Conservation (phyloP, 2,329 filamentous ascomycete species). For the Botryotinia globosa region DNA sequence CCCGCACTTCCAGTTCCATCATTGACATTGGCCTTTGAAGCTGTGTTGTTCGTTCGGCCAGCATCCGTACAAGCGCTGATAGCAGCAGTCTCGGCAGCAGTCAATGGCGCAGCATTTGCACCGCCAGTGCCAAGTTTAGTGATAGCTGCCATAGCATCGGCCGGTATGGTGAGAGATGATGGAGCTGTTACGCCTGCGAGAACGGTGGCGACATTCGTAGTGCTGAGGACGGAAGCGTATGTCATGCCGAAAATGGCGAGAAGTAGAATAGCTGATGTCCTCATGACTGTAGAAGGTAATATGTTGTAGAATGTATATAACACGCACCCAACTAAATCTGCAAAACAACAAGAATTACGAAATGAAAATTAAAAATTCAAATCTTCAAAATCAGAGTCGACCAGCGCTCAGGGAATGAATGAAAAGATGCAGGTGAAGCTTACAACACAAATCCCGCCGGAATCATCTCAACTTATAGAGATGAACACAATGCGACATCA, state of each 20-base stretch:
- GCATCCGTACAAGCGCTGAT: conserved; percentile 25
- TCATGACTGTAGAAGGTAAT: conserved; percentile 20
- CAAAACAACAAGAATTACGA: background rate
- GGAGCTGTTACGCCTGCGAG: conserved; percentile 25
- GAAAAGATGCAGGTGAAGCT: background rate
- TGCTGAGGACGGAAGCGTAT: conserved; percentile 27
- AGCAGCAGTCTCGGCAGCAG: conserved; percentile 25
- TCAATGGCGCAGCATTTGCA: conserved; percentile 22
- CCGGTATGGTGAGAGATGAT: conserved; percentile 26
- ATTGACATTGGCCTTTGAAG: conserved; percentile 25
- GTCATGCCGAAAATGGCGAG: conserved; percentile 22
- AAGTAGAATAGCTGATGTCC: conserved; percentile 20
- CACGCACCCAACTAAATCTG: background rate
- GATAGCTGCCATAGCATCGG: conserved; percentile 30
- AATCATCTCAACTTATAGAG: conserved; percentile 24
- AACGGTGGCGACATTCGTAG: conserved; percentile 29
- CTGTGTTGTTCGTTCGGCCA: conserved; percentile 28
- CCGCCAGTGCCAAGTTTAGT: conserved; percentile 30
- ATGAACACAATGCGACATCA: background rate
- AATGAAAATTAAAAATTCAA: conserved; percentile 7
- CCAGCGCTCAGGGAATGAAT: conserved; percentile 24
- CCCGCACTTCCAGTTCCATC: conserved; percentile 26
- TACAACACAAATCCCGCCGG: background rate
- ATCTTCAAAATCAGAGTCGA: conserved; percentile 7
- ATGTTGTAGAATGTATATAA: background rate